Base-by-base conservation (phyloP, 495 filamentous ascomycete species). In the Xylaria grammica region DNA sequence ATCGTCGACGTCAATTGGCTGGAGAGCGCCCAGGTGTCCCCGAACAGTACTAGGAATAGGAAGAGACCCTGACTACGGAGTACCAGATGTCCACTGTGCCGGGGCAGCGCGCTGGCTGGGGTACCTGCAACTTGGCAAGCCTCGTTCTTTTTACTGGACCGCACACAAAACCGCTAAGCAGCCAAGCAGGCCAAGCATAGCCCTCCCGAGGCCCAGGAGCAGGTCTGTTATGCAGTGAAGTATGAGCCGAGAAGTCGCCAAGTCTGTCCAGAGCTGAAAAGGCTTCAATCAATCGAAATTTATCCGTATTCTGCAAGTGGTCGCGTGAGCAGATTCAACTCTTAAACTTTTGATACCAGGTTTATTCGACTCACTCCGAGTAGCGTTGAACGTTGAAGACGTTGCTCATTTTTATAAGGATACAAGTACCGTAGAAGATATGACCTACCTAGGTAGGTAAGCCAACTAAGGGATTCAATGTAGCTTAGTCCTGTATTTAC, bases 281-380 rank as follows among this genome's bases (percentile, higher is more conserved):
- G 27, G 38, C 57, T 50, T 60, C 17, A 34, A 38, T 38, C 44
- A 20, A 49, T 38, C 6, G 13, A n/a, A 1, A 4, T 48, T 46
- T 69, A n/a, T 63, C 72, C 69, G 62, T 34, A 68, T 67, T 61
- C 54, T 64, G 72, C 58, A 74, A 72, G 66, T 72, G 72, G 54
- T 74, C 72, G 72, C 67, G 72, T 74, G 72, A 72, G 66, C 60
- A 57, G 40, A 67, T 67, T 64, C 56, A 57, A 65, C 62, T 62
- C n/a, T 50, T 3, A 9, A 15, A 20, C 20, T 46, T 46, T n/a
- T n/a, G n/a, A n/a, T n/a, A 13, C 20, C 24, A n/a, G 30, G 26
- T 34, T 3, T 17, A 24, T 24, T 54, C 8, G 24, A 27, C 15
- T 46, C 32, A 36, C 11, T 11, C 32, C 11, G n/a, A n/a, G n/a